phyloP scores from a whole-genome alignment of 2,329 filamentous ascomycete species.

The Claviceps maximensis region DNA sequence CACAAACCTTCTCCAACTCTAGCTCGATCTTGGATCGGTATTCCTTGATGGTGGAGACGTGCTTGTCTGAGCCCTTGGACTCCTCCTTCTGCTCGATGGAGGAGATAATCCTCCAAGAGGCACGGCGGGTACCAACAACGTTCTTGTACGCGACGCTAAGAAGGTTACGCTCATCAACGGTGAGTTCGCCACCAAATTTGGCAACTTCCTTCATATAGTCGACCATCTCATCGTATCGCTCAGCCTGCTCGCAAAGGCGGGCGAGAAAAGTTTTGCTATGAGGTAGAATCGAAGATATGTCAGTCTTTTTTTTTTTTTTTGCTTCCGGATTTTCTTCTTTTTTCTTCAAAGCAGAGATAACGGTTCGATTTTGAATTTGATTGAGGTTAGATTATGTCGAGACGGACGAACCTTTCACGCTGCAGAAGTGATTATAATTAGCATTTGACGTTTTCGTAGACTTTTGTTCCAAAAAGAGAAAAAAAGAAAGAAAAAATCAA shows the following conservation, averaged over 20 bases:
- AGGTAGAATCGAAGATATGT: slow-evolving; percentile 8
- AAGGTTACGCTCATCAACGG: slow-evolving; percentile 96
- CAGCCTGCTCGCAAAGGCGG: slow-evolving; percentile 99
- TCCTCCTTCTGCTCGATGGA: slow-evolving; percentile 99
- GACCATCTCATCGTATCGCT: slow-evolving; percentile 99
- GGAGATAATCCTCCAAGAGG: slow-evolving; percentile 98
- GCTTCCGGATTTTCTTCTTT: background rate
- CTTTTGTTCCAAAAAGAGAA: background rate
- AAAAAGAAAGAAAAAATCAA: background rate
- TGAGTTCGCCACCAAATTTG: slow-evolving; percentile 68
- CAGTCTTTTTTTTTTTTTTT: slow-evolving; percentile 4
- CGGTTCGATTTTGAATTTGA: slow-evolving; percentile 1
- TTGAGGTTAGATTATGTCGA: slow-evolving; percentile 6
- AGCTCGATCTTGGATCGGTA: slow-evolving; percentile 98
- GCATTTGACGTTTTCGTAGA: slow-evolving; percentile 12
- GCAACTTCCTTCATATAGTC: slow-evolving; percentile 99
- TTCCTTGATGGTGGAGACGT: slow-evolving; percentile 85
- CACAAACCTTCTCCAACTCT: slow-evolving; percentile 95
- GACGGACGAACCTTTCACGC: slow-evolving; percentile 53
- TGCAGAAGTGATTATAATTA: slow-evolving; percentile 28
- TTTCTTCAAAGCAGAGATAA: background rate
- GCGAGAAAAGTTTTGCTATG: slow-evolving; percentile 98
- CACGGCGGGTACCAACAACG: slow-evolving; percentile 93
- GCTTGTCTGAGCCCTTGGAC: slow-evolving; percentile 93
- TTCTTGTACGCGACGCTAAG: slow-evolving; percentile 99